Evolutionary conservation across 2,329 filamentous ascomycete species (phyloP), one percentile per base, ranked within the genome.

Genomic region (Tympanopsis confertula): DNA sequence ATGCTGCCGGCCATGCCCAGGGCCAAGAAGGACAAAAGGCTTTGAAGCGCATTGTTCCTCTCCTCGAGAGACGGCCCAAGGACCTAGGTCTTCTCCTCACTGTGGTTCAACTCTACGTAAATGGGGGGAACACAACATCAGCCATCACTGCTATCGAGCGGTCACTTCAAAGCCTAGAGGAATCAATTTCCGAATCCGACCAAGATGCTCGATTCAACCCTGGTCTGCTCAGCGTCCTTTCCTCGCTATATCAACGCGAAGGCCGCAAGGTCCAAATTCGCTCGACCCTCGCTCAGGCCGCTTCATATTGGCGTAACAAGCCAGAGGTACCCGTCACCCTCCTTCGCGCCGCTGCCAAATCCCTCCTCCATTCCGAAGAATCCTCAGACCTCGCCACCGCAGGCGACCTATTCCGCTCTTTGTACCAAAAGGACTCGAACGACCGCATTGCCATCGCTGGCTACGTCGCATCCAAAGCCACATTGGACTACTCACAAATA

Each of bases 21-120:
- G 72, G 75, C 24, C 59, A 68, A 45, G 68, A 69, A 7, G 80
- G 77, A 33, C 82, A 81, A 48, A 69, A 75, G 35, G 77, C 80
- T 4, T 60, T 94, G 22, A 84, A 80, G 52, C 66, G 74, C 24
- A 73, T 93, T 19, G 59, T 85, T 3, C 72, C 74, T 1, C 57
- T 88, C 12, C 63, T 89, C 5, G 79, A 86, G 48, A 80, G 77
- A 51, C 69, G 85, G 20, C 85, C 87, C 0, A 74, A 75, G 42
- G 86, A 95, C 52, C 65, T 94, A 17, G 89, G 88, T 2, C 67
- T 95, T 3, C 62, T 85, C 18, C 65, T 95, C 28, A 87, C 85
- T 7, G 72, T 86, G 39, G 70, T 89, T 7, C 87, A 95, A 55
- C 71, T 94, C 33, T 87, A 93, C 52, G 66, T 91, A 13, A 67